These are phyloP conservation scores for Cystofilobasidium bisporidii DNA, from an alignment of 768 basidiomycete species.

Conservation along the genomic window DNA sequence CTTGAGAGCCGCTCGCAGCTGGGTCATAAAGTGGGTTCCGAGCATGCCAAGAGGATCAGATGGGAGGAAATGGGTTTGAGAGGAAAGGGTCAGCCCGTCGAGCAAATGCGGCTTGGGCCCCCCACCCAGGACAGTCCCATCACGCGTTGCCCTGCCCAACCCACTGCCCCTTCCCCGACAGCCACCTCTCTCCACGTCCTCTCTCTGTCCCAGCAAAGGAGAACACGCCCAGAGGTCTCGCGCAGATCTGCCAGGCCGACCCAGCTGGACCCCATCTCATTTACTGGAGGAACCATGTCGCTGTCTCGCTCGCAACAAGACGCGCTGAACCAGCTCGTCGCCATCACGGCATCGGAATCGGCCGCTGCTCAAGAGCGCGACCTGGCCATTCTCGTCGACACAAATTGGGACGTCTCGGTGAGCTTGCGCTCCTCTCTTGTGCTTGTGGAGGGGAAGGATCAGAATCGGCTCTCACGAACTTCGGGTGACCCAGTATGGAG, in stretches of 20 bases:
- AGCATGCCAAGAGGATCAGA: background rate
- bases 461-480: too few relatives aligned
- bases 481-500: too few relatives aligned
- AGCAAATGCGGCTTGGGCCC: too few relatives aligned
- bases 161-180: too few relatives aligned
- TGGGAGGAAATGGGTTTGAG: background rate
- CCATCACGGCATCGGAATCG: slow-evolving; percentile 45
- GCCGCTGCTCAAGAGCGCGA: slow-evolving; percentile 56
- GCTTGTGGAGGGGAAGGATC: too few relatives aligned
- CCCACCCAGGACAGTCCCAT: too few relatives aligned
- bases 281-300: background rate
- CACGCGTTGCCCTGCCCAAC: too few relatives aligned
- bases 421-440: slow-evolving; percentile 1
- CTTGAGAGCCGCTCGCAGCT: background rate
- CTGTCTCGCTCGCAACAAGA: slow-evolving; percentile 31
- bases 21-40: background rate
- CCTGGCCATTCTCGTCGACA: slow-evolving; percentile 52
- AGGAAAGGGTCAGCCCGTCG: background rate
- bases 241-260: too few relatives aligned
- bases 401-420: slow-evolving; percentile 65
- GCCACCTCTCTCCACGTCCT: too few relatives aligned
- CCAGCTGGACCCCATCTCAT: too few relatives aligned
- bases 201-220: too few relatives aligned
- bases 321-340: slow-evolving; percentile 46
- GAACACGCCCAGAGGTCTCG: too few relatives aligned